These are phyloP conservation scores for Komagataella kurtzmanii DNA, from an alignment of 805 yeast species.

Conservation along the genomic window DNA sequence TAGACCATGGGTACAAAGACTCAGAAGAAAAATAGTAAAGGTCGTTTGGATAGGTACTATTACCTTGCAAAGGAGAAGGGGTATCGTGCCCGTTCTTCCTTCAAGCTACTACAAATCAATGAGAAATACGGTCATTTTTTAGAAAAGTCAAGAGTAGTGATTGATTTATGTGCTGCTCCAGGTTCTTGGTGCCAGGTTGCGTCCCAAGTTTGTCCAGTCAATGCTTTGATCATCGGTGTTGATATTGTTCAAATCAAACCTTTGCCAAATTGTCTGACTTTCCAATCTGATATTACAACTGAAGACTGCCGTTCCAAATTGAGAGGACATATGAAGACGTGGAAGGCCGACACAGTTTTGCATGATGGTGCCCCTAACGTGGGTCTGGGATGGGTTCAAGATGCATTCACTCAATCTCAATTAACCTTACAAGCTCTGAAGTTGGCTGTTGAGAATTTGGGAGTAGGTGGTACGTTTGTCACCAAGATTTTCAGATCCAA, in stretches of 20 bases:
- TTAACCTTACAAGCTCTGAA: conserved; percentile 87
- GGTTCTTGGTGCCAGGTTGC: conserved; percentile 99
- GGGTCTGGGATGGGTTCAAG: conserved; percentile 99
- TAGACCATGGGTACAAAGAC: conserved; percentile 59
- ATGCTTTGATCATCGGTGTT: conserved; percentile 94
- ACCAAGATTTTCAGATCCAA: conserved; percentile 97
- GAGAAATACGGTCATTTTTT: conserved; percentile 93
- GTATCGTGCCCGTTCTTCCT: conserved; percentile 97
- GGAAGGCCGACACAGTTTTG: conserved; percentile 96
- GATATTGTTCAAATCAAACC: conserved; percentile 96
- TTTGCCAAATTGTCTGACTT: conserved; percentile 87
- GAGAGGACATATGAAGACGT: conserved; percentile 92
- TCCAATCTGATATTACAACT: conserved; percentile 94
- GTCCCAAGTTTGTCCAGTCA: conserved; percentile 80
- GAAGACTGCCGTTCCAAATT: conserved; percentile 93
- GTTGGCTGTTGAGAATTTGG: conserved; percentile 85
- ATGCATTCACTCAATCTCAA: conserved; percentile 97
- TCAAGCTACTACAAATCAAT: conserved; percentile 87
- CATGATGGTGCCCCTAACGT: conserved; percentile 99
- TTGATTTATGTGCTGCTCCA: conserved; percentile 98
- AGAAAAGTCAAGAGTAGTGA: conserved; percentile 89
- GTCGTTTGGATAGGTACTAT: conserved; percentile 97
- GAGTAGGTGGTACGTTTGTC: conserved; percentile 88
- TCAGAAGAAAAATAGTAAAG: conserved; percentile 92
- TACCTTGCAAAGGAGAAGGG: conserved; percentile 96